A percentile compares a stretch with the other conserved stretches of the same genome.
These are phyloP conservation scores for Betula pendula DNA, from an alignment of 306 rosid species.

Conservation along the genomic window DNA sequence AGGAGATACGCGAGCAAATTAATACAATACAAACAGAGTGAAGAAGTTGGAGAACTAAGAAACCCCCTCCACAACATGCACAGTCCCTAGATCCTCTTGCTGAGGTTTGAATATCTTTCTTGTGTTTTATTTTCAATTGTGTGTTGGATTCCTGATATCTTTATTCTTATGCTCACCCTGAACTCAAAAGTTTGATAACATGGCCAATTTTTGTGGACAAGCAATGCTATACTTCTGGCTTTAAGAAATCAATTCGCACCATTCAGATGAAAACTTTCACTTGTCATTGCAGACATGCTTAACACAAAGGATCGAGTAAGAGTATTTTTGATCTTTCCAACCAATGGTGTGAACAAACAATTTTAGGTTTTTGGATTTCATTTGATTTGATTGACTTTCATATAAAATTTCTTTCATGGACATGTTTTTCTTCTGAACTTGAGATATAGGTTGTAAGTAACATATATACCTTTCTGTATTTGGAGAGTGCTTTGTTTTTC, in stretches of 20 bases:
- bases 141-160: slow-evolving; percentile 22
- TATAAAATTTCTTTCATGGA: slow-evolving; percentile 15
- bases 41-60: slow-evolving; percentile 38
- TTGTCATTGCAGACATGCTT: slow-evolving; percentile 27
- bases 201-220: slow-evolving; percentile 51
- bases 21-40: slow-evolving; percentile 54
- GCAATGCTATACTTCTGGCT: slow-evolving; percentile 94
- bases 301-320: slow-evolving; percentile 22
- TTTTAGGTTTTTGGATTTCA: slow-evolving; percentile 25
- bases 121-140: background rate
- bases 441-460: slow-evolving; percentile 26
- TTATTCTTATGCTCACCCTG: slow-evolving; percentile 22
- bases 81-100: slow-evolving; percentile 39
- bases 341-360: slow-evolving; percentile 26
- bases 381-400: too few relatives aligned
- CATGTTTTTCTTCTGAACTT: slow-evolving; percentile 7
- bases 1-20: slow-evolving; percentile 66
- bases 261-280: slow-evolving; percentile 16
- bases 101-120: slow-evolving; percentile 51
- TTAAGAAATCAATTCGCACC: slow-evolving; percentile 41
- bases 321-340: slow-evolving; percentile 13
- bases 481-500: slow-evolving; percentile 20
- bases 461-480: slow-evolving; percentile 16
- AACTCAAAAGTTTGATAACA: slow-evolving; percentile 11
- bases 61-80: slow-evolving; percentile 42